Conservation (phyloP, 805 yeast species). For the Ogataea henricii region DNA sequence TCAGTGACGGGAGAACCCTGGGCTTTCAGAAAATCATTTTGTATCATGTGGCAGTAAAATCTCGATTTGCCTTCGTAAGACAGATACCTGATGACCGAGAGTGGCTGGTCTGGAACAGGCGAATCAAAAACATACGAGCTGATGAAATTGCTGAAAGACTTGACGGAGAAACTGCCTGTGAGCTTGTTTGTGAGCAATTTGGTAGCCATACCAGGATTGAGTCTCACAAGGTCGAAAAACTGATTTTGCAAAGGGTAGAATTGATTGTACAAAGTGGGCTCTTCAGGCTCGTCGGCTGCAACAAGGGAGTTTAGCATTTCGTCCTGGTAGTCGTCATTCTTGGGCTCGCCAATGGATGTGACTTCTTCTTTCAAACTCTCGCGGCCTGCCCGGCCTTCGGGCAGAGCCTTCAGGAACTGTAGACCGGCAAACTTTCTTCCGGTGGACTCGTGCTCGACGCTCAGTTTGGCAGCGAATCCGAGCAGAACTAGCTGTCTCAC, state of each 20-base stretch:
- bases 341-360: conserved; percentile 13
- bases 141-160: conserved; percentile 18
- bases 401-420: conserved; percentile 28
- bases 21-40: conserved; percentile 39
- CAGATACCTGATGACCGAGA: conserved; percentile 55
- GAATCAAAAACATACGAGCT: conserved; percentile 20
- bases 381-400: conserved; percentile 14
- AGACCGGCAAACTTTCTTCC: conserved; percentile 28
- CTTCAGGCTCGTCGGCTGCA: conserved; percentile 24
- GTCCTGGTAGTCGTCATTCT: conserved; percentile 34
- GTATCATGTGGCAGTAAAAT: conserved; percentile 65
- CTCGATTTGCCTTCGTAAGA: conserved; percentile 76
- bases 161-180: conserved; percentile 57
- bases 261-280: conserved; percentile 44
- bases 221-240: conserved; percentile 48
- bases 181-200: conserved; percentile 52
- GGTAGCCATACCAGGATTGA: conserved; percentile 57
- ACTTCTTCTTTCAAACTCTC: conserved; percentile 12
- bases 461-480: conserved; percentile 22
- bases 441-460: conserved; percentile 29
- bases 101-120: conserved; percentile 15
- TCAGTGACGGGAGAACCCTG: conserved; percentile 25
- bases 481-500: conserved; percentile 50
- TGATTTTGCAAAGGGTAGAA: conserved; percentile 69
- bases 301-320: conserved; percentile 30